Evolutionary conservation across 2,329 filamentous ascomycete genomes (phyloP), one percentile per base, ranked within the genome.

Genomic region (Colletotrichum tofieldiae): DNA sequence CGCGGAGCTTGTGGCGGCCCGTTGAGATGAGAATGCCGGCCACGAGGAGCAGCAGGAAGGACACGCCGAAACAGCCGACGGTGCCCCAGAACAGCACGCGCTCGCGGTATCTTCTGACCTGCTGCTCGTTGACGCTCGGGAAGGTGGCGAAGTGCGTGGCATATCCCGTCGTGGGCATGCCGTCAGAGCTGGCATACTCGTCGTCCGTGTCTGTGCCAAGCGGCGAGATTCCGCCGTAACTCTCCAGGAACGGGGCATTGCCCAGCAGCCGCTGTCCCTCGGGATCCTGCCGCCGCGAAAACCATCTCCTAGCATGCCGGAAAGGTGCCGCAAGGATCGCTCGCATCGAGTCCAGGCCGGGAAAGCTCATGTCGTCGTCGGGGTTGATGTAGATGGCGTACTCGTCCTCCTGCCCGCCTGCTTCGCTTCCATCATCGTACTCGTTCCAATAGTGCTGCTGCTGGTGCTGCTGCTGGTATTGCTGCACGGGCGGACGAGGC

Each of bases 401-500:
- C 45, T 89, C 87, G 54, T 90, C 87, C 18, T 86, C 83, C 20
- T 47, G 59, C 3, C 87, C 90, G 61, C 86, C 88, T 2, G 82
- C 84, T 66, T 95, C 93, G 79, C 94, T 94, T 11, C 93, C 93
- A 78, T 95, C 84, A 75, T 97, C 94, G 80, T 96, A 96, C 80
- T 97, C 94, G 80, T 94, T 96, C 94, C 94, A 97, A 79, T 96
- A 96, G 56, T 85, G 84, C 20, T 82, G 77, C 63, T 80, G 79
- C 43, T 82, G 77, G 62, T 80, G 79, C 41, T 5, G 32, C 32
- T 55, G 52, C 20, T 55, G 32, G 14, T 14, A 29, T 9, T 80
- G 76, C 62, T 70, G 77, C n/a, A 55, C 45, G 7, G 74, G 73
- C 18, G 76, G 70, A 6, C 81, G 75, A 12, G 80, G 78, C 3